Conservation (phyloP, 176 grass and related monocot species). For the Dactylis glomerata region DNA sequence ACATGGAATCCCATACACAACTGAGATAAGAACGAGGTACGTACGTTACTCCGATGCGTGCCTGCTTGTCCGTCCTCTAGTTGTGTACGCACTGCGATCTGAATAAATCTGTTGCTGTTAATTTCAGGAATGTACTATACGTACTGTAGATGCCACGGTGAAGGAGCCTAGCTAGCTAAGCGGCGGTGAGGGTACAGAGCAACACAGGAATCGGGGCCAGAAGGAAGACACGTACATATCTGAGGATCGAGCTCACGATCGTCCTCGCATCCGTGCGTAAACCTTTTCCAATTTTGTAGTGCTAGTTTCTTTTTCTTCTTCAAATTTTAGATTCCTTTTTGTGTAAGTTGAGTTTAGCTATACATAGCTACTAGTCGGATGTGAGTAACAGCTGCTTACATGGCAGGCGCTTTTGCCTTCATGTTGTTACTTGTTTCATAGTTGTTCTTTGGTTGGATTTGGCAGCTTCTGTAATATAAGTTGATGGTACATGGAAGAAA, state of each 20-base stretch:
- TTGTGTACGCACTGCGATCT: background rate
- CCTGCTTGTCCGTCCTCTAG: background rate
- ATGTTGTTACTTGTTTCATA: background rate
- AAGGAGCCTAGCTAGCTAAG: too few relatives aligned
- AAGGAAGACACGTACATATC: background rate
- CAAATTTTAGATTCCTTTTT: background rate
- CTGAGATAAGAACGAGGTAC: background rate
- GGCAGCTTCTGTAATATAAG: conserved; percentile 43
- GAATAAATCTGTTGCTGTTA: background rate
- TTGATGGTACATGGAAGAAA: conserved; percentile 20
- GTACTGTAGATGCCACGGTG: too few relatives aligned
- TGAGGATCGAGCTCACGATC: conserved; percentile 15
- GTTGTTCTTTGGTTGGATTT: conserved; percentile 32
- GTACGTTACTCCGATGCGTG: background rate
- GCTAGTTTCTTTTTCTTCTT: background rate
- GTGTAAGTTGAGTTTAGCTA: conserved; percentile 4
- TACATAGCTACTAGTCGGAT: background rate
- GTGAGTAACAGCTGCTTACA: background rate
- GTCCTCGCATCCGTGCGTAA: background rate
- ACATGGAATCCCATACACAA: conserved; percentile 56
- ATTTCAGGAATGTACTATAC: background rate
- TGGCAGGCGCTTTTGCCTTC: background rate
- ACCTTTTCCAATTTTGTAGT: conserved; percentile 49
- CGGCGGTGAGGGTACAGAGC: background rate
- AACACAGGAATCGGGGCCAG: background rate